These are phyloP conservation scores for Ceratobasidium sp. DNA, from an alignment of 1,284 basidiomycete species.

Conservation along the genomic window DNA sequence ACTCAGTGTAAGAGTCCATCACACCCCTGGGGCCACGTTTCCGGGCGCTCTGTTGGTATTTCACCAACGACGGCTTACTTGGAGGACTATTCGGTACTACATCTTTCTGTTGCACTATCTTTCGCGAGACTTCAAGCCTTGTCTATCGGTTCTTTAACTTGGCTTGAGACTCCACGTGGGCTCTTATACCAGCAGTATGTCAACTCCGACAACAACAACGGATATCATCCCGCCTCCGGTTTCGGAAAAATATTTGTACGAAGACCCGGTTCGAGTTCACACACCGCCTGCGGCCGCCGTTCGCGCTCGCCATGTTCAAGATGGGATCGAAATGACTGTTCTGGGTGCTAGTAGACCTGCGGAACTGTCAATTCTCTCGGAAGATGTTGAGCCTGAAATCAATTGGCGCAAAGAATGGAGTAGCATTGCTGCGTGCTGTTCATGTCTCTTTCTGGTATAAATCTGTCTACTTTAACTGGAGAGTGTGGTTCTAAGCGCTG, in stretches of 20 bases:
- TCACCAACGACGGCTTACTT: too few relatives aligned
- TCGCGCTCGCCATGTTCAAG: slow-evolving; percentile 9
- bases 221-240: background rate
- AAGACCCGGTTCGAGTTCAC: background rate
- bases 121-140: background rate
- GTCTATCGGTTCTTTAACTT: background rate
- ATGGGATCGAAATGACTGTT: slow-evolving; percentile 30
- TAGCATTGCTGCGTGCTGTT: slow-evolving; percentile 29
- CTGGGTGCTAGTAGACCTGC: slow-evolving; percentile 6
- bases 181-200: background rate
- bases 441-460: slow-evolving; percentile 18
- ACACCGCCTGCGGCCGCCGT: slow-evolving; percentile 20
- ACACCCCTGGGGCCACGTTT: too few relatives aligned
- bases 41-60: too few relatives aligned
- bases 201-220: background rate
- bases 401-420: slow-evolving; percentile 29
- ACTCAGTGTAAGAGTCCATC: too few relatives aligned
- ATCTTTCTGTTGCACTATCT: too few relatives aligned
- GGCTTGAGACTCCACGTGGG: background rate
- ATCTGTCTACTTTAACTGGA: background rate
- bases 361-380: background rate
- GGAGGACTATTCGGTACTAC: too few relatives aligned
- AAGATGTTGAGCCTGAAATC: slow-evolving; percentile 3
- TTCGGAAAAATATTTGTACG: background rate
- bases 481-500: background rate